Evolutionary conservation across 352 stramenopile genomes (phyloP).

Genomic region (Pythium phragmiticola): DNA sequence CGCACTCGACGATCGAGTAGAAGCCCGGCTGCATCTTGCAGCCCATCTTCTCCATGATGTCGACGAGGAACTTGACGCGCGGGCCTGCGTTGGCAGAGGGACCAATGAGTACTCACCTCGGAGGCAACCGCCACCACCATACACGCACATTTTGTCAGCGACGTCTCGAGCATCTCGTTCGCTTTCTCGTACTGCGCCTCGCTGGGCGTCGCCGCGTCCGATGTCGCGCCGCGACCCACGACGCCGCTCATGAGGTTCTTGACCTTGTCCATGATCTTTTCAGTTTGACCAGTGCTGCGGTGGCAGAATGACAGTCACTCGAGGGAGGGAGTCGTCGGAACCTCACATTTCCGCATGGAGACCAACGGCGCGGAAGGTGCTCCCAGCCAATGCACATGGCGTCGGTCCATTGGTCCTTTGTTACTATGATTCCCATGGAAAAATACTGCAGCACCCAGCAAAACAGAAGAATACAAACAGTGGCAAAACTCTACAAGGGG

Average conservation of each 20-base stretch:
- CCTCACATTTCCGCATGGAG: conserved; percentile 1
- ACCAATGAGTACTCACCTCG: not conserved
- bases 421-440: not conserved
- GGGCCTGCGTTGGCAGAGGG: conserved; percentile 37
- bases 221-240: conserved; percentile 30
- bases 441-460: not conserved
- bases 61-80: conserved; percentile 77
- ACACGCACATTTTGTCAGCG: conserved; percentile 67
- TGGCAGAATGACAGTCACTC: conserved; percentile 13
- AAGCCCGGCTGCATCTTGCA: conserved; percentile 73
- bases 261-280: conserved; percentile 57
- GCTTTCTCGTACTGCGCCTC: conserved; percentile 30
- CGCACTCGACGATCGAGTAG: conserved; percentile 81
- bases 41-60: conserved; percentile 86
- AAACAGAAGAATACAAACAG: not conserved
- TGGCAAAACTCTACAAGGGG: conserved; percentile 31
- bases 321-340: conserved; percentile 5
- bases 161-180: conserved; percentile 60
- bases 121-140: not conserved
- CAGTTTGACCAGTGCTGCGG: not conserved
- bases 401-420: not conserved
- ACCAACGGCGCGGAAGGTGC: too few species aligned
- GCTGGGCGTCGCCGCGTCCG: conserved; percentile 3
- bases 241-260: conserved; percentile 55
- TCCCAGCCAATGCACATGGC: not conserved